Evolutionary conservation across 2,329 filamentous ascomycete genomes (phyloP).

Genomic region (Epicoccum nigrum): DNA sequence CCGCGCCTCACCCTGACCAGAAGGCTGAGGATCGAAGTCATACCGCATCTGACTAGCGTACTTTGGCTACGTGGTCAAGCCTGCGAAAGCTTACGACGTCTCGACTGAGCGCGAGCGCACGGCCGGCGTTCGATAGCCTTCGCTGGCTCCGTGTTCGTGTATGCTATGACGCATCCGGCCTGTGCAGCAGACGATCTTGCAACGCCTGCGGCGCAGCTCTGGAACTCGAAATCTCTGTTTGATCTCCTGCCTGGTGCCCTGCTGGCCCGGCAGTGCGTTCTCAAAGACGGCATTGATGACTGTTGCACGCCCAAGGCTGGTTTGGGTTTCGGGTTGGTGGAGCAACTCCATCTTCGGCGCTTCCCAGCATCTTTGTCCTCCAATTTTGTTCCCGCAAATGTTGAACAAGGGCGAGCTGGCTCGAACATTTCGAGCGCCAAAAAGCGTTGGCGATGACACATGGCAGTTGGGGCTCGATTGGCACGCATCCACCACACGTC

Average conservation of each 20-base stretch:
- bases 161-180: constrained; percentile 43
- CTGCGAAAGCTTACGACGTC: constrained; percentile 43
- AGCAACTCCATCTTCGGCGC: constrained; percentile 24
- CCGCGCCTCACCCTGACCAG: constrained; percentile 37
- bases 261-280: constrained; percentile 32
- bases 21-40: constrained; percentile 30
- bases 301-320: constrained; percentile 34
- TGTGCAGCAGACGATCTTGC: constrained; percentile 39
- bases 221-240: constrained; percentile 34
- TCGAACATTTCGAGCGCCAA: constrained; percentile 34
- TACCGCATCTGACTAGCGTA: constrained; percentile 26
- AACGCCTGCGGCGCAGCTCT: constrained; percentile 35
- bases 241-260: constrained; percentile 16
- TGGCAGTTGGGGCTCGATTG: constrained; percentile 32
- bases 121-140: constrained; percentile 46
- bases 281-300: constrained; percentile 26
- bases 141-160: constrained; percentile 31
- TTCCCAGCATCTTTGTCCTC: constrained; percentile 26
- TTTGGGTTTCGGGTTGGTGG: constrained; percentile 44
- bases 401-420: constrained; percentile 34
- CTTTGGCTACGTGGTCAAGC: constrained; percentile 19
- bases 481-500: constrained; percentile 16
- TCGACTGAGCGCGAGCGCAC: constrained; percentile 35
- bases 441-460: constrained; percentile 42
- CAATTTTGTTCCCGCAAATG: constrained; percentile 21